These are phyloP conservation scores for Aspergillus caelatus DNA, from an alignment of 2,329 filamentous ascomycete genomes.

Conservation along the genomic window DNA sequence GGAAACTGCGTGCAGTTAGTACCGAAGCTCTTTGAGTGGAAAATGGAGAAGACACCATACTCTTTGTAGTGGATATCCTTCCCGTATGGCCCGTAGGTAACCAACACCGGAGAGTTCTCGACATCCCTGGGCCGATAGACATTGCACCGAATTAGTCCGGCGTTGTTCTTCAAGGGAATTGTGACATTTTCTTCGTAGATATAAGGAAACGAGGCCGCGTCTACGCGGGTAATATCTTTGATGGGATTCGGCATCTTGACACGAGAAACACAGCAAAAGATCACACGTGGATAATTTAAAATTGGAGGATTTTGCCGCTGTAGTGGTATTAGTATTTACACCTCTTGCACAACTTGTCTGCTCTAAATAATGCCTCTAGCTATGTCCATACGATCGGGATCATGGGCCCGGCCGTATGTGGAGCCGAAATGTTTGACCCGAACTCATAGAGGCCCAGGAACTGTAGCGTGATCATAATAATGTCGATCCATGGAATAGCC, in stretches of 20 bases:
- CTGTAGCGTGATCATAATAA: background rate
- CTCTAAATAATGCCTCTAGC: conserved; percentile 2
- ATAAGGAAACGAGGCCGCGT: conserved; percentile 43
- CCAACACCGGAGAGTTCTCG: conserved; percentile 59
- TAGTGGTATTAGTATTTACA: background rate
- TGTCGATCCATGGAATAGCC: background rate
- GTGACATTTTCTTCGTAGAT: conserved; percentile 55
- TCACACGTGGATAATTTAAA: background rate
- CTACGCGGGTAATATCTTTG: conserved; percentile 36
- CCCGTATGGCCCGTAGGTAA: conserved; percentile 74
- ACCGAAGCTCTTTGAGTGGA: no score
- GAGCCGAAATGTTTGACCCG: conserved; percentile 27
- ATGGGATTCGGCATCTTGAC: conserved; percentile 31
- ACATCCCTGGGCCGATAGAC: conserved; percentile 52
- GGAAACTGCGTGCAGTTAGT: conserved; percentile 45
- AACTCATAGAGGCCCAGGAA: background rate
- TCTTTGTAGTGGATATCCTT: conserved; percentile 68
- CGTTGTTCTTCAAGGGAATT: conserved; percentile 44
- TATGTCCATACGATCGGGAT: background rate
- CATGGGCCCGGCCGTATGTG: conserved; percentile 22
- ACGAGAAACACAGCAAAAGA: background rate
- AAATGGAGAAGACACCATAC: conserved; percentile 30
- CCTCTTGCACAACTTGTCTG: background rate
- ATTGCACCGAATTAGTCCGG: conserved; percentile 52
- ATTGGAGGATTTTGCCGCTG: background rate